These are phyloP conservation scores for Periconia digitata DNA, from an alignment of 2,329 filamentous ascomycete species.

Conservation along the genomic window DNA sequence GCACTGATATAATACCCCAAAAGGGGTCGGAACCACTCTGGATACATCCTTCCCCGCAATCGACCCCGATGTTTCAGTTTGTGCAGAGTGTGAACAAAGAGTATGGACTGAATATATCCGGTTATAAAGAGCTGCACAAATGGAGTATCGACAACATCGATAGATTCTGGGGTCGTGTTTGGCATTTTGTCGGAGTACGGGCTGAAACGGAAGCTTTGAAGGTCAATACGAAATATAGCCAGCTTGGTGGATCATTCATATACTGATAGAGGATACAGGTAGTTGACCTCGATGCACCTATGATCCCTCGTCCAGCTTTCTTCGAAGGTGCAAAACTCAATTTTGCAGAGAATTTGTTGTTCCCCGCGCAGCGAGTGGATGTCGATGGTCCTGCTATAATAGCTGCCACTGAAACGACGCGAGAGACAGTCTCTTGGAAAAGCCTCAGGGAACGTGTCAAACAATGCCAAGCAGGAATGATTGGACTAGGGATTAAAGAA, in stretches of 20 bases:
- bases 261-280: constrained; percentile 55
- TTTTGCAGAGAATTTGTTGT: constrained; percentile 94
- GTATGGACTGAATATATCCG: constrained; percentile 62
- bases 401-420: constrained; percentile 73
- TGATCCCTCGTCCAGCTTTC: constrained; percentile 88
- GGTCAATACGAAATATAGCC: constrained; percentile 47
- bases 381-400: constrained; percentile 71
- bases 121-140: constrained; percentile 74
- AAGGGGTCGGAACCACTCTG: constrained; percentile 54
- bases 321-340: constrained; percentile 80
- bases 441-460: constrained; percentile 78
- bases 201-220: constrained; percentile 64
- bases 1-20: constrained; percentile 17
- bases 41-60: constrained; percentile 67
- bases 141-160: constrained; percentile 82
- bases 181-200: constrained; percentile 77
- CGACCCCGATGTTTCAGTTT: constrained; percentile 73
- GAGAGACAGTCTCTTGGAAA: constrained; percentile 72
- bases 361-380: constrained; percentile 63
- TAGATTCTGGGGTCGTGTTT: constrained; percentile 82
- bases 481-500: constrained; percentile 63
- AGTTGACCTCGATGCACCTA: constrained; percentile 64
- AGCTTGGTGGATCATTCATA: constrained; percentile 2
- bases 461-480: constrained; percentile 70
- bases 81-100: constrained; percentile 69